Evolutionary conservation across 2,329 filamentous ascomycete genomes (phyloP).

Genomic region (Hypoxylon sp.): DNA sequence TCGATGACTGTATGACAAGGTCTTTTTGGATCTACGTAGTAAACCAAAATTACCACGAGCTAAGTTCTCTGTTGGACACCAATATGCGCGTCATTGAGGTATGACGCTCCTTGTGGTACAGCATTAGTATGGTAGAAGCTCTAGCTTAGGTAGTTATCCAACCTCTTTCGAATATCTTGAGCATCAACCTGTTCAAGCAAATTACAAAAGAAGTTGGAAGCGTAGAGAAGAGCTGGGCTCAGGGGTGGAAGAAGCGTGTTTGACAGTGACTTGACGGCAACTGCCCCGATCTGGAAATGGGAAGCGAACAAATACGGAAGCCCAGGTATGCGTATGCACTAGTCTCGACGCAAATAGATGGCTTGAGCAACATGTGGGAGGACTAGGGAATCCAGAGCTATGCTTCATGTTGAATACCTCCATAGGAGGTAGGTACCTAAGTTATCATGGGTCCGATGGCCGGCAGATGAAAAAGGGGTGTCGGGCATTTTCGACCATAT

Average conservation of each 20-base stretch:
- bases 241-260: constrained; percentile 33
- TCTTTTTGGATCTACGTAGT: constrained; percentile 19
- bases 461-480: constrained; percentile 34
- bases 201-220: constrained; percentile 39
- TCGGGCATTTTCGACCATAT: constrained; percentile 20
- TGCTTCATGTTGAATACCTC: constrained; percentile 34
- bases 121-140: constrained; percentile 19
- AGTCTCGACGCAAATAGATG: constrained; percentile 44
- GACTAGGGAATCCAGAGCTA: constrained; percentile 19
- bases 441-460: constrained; percentile 15
- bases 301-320: constrained; percentile 57
- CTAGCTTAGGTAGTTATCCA: constrained; percentile 11
- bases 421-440: too few species aligned
- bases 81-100: constrained; percentile 36
- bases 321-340: constrained; percentile 36
- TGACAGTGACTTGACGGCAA: constrained; percentile 42
- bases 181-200: constrained; percentile 20
- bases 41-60: constrained; percentile 19
- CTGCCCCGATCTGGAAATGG: constrained; percentile 53
- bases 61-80: constrained; percentile 27
- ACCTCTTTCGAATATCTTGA: constrained; percentile 17
- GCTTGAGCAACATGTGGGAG: constrained; percentile 41
- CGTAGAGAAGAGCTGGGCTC: constrained; percentile 21
- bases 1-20: constrained; percentile 18
- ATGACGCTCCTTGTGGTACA: constrained; percentile 34